These are phyloP conservation scores for Calonectria multiphialidica DNA, from an alignment of 2,329 filamentous ascomycete species.

Conservation along the genomic window DNA sequence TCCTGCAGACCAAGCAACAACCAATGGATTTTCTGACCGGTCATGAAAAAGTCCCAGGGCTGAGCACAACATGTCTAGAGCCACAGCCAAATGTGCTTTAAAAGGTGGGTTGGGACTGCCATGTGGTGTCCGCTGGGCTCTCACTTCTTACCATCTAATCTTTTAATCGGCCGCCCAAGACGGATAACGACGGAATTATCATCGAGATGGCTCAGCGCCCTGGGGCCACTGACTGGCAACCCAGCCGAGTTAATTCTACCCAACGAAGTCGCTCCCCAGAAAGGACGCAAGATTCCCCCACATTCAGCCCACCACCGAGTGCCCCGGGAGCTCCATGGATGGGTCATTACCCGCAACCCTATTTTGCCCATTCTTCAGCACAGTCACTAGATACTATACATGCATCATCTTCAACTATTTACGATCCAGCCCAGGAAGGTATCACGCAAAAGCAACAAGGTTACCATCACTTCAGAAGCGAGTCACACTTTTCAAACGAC, in stretches of 20 bases:
- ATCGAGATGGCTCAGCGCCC: background rate
- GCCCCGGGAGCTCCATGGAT: background rate
- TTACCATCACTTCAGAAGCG: background rate
- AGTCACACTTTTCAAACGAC: background rate
- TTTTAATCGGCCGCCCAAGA: background rate
- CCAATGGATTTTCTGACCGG: background rate
- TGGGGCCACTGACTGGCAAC: background rate
- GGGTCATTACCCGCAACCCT: background rate
- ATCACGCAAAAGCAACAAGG: background rate
- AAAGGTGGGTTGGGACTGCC: background rate
- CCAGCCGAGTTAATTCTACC: background rate
- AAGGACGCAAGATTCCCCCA: background rate
- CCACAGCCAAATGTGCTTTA: background rate
- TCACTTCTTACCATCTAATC: background rate
- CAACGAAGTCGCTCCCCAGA: background rate
- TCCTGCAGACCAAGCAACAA: background rate
- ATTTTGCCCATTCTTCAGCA: background rate
- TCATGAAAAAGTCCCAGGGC: background rate
- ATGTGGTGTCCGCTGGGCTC: background rate
- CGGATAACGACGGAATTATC: background rate
- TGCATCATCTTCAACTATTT: background rate
- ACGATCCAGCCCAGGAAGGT: background rate
- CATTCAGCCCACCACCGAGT: background rate
- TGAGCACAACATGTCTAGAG: background rate
- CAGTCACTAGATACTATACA: background rate